Base-by-base conservation (phyloP, 495 filamentous ascomycete genomes). In the Penicillium flavigenum region DNA sequence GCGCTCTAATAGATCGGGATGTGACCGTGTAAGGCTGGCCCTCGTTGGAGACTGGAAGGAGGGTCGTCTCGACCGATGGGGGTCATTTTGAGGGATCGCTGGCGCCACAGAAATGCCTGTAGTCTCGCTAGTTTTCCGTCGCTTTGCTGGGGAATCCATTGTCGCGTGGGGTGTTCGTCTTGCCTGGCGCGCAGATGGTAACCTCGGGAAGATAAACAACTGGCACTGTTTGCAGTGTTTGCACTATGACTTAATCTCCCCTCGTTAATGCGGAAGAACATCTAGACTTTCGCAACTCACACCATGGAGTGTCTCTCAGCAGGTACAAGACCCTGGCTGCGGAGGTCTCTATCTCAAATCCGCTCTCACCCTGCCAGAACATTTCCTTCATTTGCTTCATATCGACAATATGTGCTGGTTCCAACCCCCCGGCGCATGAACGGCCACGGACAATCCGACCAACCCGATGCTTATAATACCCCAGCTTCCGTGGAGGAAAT, bases 31-130 rank as follows among this genome's bases (percentile, higher is more conserved):
- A 17, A 88, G 66, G 61, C 82, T 88, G 5, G 85, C 79, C 60
- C 79, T 81, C 0, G 85, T 88, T 4, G 86, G 87, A 4, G 86
- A 87, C 43, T 82, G 81, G 63, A 84, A 88, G 0, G 86, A 88
- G 0, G 81, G 79, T 5, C 80, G 80, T 31, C 59, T 50, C 11
- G 62, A 60, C 42, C 73, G 64, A 41, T 58, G 67, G 46, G 57
- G 45, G 38, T 63, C 58, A 52, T 61, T 56, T 57, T 66, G 69
- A 58, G 72, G 52, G 45, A 53, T 26, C 26, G 47, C 32, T 38
- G 44, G 44, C 4, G 22, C 43, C 17, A 66, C 59, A 31, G 63
- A 14, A 24, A 61, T 53, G 1, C 70, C 72, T n/a, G 72, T 71
- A 20, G 68, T 71, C 7, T 79, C 79, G 55, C 81, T 83, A 32